phyloP scores from a whole-genome alignment of 1,139 yeast species.

The Barnettozyma hawaiiensis region DNA sequence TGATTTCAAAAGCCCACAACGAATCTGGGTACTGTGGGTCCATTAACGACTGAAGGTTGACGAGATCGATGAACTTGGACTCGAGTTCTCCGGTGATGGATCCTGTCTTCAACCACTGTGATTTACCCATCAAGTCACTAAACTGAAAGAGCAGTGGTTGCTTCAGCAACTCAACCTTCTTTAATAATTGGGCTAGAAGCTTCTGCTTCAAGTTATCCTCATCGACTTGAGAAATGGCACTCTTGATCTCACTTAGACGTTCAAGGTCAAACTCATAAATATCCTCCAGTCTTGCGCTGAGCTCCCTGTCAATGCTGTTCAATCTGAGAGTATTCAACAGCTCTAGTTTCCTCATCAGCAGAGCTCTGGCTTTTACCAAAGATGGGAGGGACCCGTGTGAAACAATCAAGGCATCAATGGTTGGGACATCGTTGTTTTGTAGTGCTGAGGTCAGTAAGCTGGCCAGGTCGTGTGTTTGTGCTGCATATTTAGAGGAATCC shows the following conservation, averaged over 20 bases:
- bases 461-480: constrained; percentile 18
- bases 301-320: constrained; percentile 9
- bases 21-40: constrained; percentile 39
- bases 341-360: constrained; percentile 11
- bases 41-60: constrained; percentile 36
- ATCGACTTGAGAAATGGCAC: constrained; percentile 18
- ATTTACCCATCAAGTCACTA: constrained; percentile 13
- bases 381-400: constrained; percentile 16
- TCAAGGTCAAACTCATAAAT: constrained; percentile 18
- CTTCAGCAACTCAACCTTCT: constrained; percentile 5
- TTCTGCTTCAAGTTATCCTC: constrained; percentile 9
- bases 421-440: constrained; percentile 14
- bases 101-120: constrained; percentile 19
- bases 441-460: constrained; percentile 15
- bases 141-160: constrained; percentile 13
- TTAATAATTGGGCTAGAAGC: constrained; percentile 7
- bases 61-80: constrained; percentile 26
- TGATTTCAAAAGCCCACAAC: constrained; percentile 53
- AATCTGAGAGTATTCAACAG: constrained; percentile 18
- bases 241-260: constrained; percentile 20
- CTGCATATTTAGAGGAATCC: constrained; percentile 3
- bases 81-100: constrained; percentile 15
- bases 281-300: constrained; percentile 8
- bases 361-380: constrained; percentile 13
- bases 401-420: constrained; percentile 15